Conservation (phyloP, 345 rosid genomes). For the Chamaenerion angustifolium region DNA sequence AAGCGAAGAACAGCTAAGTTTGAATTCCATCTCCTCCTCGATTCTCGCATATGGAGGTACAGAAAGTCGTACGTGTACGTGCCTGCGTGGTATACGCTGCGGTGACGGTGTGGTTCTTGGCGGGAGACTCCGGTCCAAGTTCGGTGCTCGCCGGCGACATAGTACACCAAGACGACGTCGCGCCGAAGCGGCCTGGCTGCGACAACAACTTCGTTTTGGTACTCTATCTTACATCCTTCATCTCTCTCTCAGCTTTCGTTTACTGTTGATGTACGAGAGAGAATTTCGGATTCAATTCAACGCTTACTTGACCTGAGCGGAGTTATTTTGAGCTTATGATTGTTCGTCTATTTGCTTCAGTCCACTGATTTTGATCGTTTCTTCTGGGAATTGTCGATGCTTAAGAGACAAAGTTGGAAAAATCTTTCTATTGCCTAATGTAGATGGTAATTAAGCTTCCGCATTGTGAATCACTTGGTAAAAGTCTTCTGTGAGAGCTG, state of each 20-base stretch:
- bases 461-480: too few relatives aligned
- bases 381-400: background rate
- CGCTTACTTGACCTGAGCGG: background rate
- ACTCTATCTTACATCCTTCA: background rate
- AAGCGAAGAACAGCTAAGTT: background rate
- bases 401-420: background rate
- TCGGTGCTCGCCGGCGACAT: constrained; percentile 56
- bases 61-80: constrained; percentile 11
- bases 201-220: constrained; percentile 86
- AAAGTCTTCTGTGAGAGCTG: too few relatives aligned
- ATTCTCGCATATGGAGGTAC: constrained; percentile 6
- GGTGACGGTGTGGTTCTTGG: constrained; percentile 16
- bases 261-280: background rate
- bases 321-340: background rate
- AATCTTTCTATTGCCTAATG: too few relatives aligned
- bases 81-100: constrained; percentile 4
- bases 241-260: background rate
- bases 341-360: background rate
- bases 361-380: background rate
- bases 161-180: constrained; percentile 67
- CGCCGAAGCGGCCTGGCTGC: constrained; percentile 82
- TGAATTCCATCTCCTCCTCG: constrained; percentile 1
- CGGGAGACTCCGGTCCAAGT: constrained; percentile 17
- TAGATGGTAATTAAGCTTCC: too few relatives aligned
- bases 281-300: background rate